phyloP scores from a whole-genome alignment of 2,329 filamentous ascomycete species.

The Alternaria infectoria region DNA sequence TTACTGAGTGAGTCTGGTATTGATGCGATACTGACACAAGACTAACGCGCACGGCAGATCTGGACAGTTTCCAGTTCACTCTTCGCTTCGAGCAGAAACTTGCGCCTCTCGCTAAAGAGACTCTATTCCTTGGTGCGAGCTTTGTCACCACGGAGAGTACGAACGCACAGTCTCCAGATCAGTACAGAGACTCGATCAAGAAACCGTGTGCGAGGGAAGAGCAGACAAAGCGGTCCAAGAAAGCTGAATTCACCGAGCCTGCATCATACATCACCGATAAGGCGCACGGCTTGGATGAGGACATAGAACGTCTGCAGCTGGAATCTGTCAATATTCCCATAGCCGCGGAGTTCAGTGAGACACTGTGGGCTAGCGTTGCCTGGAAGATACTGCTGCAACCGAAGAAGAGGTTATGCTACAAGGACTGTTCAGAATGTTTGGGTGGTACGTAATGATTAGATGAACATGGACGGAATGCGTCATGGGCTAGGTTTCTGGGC shows the following conservation, averaged over 20 bases:
- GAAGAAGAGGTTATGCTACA: not conserved
- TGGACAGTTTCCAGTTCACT: constrained; percentile 1
- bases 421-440: not conserved
- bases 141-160: not conserved
- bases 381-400: not conserved
- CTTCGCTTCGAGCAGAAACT: not conserved
- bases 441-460: not conserved
- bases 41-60: not conserved
- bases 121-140: not conserved
- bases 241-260: not conserved
- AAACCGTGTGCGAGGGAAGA: not conserved
- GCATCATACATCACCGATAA: not conserved
- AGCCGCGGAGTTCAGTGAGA: not conserved
- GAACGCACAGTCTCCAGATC: not conserved
- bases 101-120: not conserved
- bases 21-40: not conserved
- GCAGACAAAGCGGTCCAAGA: not conserved
- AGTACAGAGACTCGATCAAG: not conserved
- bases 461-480: not conserved
- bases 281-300: not conserved
- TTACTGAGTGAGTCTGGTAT: constrained; percentile 2
- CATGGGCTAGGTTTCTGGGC: not conserved
- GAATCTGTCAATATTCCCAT: not conserved
- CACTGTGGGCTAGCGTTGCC: not conserved
- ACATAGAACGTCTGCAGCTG: not conserved